Conservation (phyloP, 257 asterid genomes). For the Penstemon newberryi region DNA sequence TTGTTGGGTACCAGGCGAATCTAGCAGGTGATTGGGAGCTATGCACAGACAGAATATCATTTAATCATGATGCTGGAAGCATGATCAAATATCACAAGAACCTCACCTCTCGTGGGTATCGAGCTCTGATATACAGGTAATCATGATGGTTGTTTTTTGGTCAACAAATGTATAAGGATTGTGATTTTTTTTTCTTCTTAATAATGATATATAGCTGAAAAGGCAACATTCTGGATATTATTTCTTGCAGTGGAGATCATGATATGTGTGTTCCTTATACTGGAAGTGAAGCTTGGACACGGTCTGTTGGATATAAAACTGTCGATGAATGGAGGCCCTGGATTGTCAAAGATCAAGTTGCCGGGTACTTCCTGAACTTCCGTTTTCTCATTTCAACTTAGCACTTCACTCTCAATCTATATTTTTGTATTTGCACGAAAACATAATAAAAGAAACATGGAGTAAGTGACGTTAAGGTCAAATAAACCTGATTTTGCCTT, state of each 20-base stretch:
- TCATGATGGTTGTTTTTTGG: background rate
- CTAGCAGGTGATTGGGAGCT: constrained; percentile 60
- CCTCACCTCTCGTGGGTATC: constrained; percentile 80
- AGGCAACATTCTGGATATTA: background rate
- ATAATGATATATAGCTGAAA: too few species aligned
- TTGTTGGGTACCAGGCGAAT: constrained; percentile 41
- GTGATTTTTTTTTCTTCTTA: background rate
- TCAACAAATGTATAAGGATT: background rate
- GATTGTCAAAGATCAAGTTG: constrained; percentile 66
- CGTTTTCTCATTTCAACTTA: background rate
- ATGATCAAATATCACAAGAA: constrained; percentile 89
- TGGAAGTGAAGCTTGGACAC: constrained; percentile 91
- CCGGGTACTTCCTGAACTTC: constrained; percentile 55
- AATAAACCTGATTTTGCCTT: too few species aligned
- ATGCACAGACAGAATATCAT: constrained; percentile 61
- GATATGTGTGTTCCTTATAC: constrained; percentile 96
- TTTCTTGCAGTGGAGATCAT: constrained; percentile 80
- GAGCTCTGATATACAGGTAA: constrained; percentile 80
- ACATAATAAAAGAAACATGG: too few species aligned
- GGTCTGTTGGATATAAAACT: constrained; percentile 73
- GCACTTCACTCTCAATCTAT: background rate
- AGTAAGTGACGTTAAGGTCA: too few species aligned
- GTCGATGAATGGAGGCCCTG: constrained; percentile 89
- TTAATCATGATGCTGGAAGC: constrained; percentile 85
- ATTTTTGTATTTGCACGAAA: too few species aligned